Percentiles rank a stretch among this genome's conserved stretches.
phyloP scores from a whole-genome alignment of 2,329 filamentous ascomycete genomes.

The Botryotinia narcissicola region DNA sequence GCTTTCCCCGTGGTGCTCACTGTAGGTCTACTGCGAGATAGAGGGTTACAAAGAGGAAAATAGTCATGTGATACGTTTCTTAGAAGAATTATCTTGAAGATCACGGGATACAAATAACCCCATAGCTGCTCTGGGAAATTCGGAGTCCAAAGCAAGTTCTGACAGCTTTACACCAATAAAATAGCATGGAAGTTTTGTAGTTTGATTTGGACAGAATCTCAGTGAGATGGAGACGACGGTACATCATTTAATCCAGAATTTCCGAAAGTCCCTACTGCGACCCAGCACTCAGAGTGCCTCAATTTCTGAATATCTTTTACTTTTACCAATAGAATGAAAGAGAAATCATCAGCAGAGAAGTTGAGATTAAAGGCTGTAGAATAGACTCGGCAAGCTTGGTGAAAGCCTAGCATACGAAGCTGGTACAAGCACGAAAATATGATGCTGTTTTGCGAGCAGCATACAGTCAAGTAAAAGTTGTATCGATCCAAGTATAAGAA shows the following conservation, averaged over 20 bases:
- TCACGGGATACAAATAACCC: background rate
- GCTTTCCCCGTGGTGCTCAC: background rate
- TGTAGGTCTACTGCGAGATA: background rate
- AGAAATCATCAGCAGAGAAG: background rate
- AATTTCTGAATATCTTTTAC: accelerated
- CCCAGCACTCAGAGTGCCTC: background rate
- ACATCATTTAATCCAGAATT: background rate
- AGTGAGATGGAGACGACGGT: background rate
- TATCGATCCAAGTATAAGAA: background rate
- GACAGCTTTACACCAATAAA: background rate
- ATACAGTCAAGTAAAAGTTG: background rate
- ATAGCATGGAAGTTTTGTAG: background rate
- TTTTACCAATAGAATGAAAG: background rate
- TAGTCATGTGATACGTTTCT: background rate
- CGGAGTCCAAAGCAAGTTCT: background rate
- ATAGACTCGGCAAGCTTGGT: background rate
- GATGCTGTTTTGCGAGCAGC: background rate
- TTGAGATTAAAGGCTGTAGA: background rate
- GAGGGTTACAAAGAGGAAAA: background rate
- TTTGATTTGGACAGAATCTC: background rate
- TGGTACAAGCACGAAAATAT: background rate
- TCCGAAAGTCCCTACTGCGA: background rate
- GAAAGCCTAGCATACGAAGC: background rate
- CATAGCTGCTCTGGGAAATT: background rate
- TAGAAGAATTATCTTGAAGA: background rate